These are phyloP conservation scores for Quercus aquifolioides DNA, from an alignment of 306 rosid genomes.

Conservation along the genomic window DNA sequence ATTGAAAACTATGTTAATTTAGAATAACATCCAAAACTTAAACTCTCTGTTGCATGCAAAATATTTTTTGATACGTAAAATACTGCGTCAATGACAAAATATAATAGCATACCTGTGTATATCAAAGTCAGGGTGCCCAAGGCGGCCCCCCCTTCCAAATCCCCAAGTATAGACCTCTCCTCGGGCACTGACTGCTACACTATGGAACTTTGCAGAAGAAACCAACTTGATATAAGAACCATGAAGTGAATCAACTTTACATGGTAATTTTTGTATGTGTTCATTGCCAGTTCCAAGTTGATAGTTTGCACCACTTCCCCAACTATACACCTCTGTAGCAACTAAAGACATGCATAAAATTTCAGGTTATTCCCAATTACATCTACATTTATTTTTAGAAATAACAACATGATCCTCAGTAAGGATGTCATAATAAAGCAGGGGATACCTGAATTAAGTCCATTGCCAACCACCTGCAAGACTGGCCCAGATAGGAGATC, in stretches of 20 bases:
- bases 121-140: constrained; percentile 97
- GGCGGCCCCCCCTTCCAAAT: constrained; percentile 97
- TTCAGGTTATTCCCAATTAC: constrained; percentile 19
- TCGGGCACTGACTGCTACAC: constrained; percentile 74
- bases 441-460: constrained; percentile 53
- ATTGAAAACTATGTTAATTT: background rate
- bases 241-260: constrained; percentile 84
- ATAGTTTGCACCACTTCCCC: constrained; percentile 97
- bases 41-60: background rate
- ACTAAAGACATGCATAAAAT: constrained; percentile 41
- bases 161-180: constrained; percentile 98
- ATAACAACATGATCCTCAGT: constrained; percentile 15
- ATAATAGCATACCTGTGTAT: constrained; percentile 72
- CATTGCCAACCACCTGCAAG: constrained; percentile 53
- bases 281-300: constrained; percentile 99
- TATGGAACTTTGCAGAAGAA: constrained; percentile 92
- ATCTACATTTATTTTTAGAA: constrained; percentile 1
- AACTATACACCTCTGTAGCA: constrained; percentile 82
- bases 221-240: constrained; percentile 62
- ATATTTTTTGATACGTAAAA: too few relatives aligned
- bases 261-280: constrained; percentile 82
- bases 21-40: background rate
- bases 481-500: constrained; percentile 92
- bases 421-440: constrained; percentile 25
- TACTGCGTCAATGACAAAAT: background rate